Conservation (phyloP, 352 stramenopile species). For the Pythium periplocum region DNA sequence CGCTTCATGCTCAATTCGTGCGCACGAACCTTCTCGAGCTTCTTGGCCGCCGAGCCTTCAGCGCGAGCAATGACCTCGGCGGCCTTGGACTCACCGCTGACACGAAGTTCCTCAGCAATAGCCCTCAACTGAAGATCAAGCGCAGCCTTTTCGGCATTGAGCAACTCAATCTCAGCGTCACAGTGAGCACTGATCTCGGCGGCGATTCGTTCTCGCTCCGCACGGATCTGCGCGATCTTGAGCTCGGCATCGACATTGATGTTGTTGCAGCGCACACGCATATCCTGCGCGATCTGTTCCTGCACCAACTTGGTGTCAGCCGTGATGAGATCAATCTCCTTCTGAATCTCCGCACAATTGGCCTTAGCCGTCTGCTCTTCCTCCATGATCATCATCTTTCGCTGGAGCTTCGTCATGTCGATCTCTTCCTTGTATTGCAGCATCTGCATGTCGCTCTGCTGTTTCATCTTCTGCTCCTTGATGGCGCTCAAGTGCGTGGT, state of each 20-base stretch:
- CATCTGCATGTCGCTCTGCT: constrained; percentile 72
- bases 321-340: constrained; percentile 45
- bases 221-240: constrained; percentile 37
- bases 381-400: constrained; percentile 46
- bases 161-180: constrained; percentile 38
- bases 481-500: constrained; percentile 62
- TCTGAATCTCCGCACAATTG: constrained; percentile 50
- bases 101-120: constrained; percentile 26
- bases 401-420: constrained; percentile 43
- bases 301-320: constrained; percentile 46
- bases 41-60: constrained; percentile 29
- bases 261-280: constrained; percentile 37
- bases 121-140: constrained; percentile 32
- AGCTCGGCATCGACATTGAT: constrained; percentile 30
- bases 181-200: constrained; percentile 32
- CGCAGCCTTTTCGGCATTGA: constrained; percentile 30
- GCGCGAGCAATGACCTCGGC: constrained; percentile 40
- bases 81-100: constrained; percentile 24
- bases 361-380: constrained; percentile 54
- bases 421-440: constrained; percentile 55
- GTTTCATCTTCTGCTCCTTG: constrained; percentile 77
- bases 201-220: constrained; percentile 39
- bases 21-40: constrained; percentile 32
- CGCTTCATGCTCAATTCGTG: constrained; percentile 41
- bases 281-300: constrained; percentile 51